Base-by-base conservation (phyloP, 495 filamentous ascomycete genomes). In the Penicillium chermesinum region DNA sequence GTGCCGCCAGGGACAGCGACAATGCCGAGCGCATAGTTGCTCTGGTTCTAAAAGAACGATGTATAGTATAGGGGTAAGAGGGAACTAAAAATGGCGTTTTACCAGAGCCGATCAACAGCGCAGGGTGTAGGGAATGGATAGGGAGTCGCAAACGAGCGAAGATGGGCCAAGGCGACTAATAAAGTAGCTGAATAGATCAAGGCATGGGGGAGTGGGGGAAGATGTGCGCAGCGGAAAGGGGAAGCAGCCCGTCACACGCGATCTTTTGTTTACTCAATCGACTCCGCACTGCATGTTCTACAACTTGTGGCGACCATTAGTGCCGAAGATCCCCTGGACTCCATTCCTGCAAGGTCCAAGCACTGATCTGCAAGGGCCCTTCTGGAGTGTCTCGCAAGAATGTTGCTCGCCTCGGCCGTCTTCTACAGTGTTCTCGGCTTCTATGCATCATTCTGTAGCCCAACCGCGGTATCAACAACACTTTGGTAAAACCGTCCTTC, bases 11-110 rank as follows among this genome's bases (percentile, higher is more conserved):
- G 33, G 58, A 57, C 14, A 66, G 47, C 21, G 67, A 62, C 20
- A 62, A 46, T 25, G 53, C 40, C 9, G 67, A 40, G 50, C 61
- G 68, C 70, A 73, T 73, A 30, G 27, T 57, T 50, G 15, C 5
- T 37, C 4, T 37, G 4, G 12, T 7, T 37, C 5, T 15, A 30
- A 46, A 38, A 13, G 44, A 22, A 34, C 13, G 35, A 30, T 36
- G 42, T 44, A 14, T 21, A 25, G 7, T 21, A 18, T 44, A n/a
- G 32, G 32, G 20, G 18, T 45, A 17, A 18, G 22, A 17, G 18
- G 17, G 1, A 3, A 34, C 20, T 0, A 33, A 9, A 37, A n/a
- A 17, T 12, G 14, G 40, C 4, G 4, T 15, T n/a, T 12, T n/a
- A n/a, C n/a, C n/a, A n/a, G n/a, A n/a, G n/a, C n/a, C 25, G 25